Base-by-base conservation (phyloP, 1,139 yeast species). In the Pichia cactophila region DNA sequence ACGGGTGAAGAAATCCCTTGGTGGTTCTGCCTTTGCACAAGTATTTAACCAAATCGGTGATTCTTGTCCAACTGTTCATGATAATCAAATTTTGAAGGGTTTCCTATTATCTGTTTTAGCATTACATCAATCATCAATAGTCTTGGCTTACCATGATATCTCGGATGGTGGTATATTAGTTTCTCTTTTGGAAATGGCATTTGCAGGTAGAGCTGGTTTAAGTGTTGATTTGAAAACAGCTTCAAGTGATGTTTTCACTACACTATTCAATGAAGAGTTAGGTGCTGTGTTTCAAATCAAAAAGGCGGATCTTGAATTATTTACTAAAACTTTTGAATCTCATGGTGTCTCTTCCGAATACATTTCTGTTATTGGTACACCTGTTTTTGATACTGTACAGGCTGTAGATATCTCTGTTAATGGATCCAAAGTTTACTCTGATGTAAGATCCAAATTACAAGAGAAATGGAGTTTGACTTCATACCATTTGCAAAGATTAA, bases 131-230 rank as follows among this genome's bases (percentile, higher is more conserved):
- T 64, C 72, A 43, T 73, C 80, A 47, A 75, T 78, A 50, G 94
- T 94, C 20, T 74, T 83, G 61, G 88, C 97, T 10, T 94, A 94
- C 71, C 99, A 94, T 64, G 99, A 94, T 69, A 78, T 94, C 64
- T 87, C 96, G 26, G 99, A 94, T 68, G 99, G 99, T 76, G 99
- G 99, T 63, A 74, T 90, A 61, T 71, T 90, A 54, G 82, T 86
- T 46, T 83, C 98, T 10, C 72, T 86, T 45, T 71, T 85, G 41
- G 99, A 94, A 71, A 92, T 94, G 98, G 95, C 96, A 1, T 94
- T 94, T 71, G 96, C 98, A 45, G 90, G 94, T 33, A 84, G 97
- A 70, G 78, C 81, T 51, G 99, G 98, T 56, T 65, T 90, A 54
- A 70, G 77, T 46, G 66, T 86, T 49, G 63, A 66, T 42, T 23